Evolutionary conservation across 495 filamentous ascomycete species (phyloP).

Genomic region (Podospora bellae-mahoneyi): DNA sequence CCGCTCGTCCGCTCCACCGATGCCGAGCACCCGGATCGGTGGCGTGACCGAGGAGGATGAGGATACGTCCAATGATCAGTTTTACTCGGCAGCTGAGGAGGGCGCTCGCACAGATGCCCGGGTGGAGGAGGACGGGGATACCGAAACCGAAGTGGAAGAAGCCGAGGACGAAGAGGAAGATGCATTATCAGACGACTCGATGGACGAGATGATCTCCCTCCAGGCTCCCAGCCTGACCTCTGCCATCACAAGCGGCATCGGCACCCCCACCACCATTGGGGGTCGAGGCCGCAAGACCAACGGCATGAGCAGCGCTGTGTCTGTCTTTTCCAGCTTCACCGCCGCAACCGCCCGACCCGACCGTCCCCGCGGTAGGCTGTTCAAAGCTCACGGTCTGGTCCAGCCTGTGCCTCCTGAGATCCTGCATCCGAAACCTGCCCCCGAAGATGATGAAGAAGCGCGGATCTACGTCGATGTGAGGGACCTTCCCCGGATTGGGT

Average conservation of each 20-base stretch:
- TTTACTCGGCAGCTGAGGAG: constrained; percentile 83
- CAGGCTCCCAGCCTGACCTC: constrained; percentile 72
- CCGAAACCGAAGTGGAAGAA: constrained; percentile 53
- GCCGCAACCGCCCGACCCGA: constrained; percentile 69
- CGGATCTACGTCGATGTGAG: constrained; percentile 84
- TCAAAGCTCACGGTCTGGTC: constrained; percentile 76
- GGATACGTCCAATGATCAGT: constrained; percentile 81
- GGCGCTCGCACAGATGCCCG: constrained; percentile 44
- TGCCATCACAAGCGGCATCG: constrained; percentile 61
- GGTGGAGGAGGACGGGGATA: constrained; percentile 43
- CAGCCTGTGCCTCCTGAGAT: constrained; percentile 69
- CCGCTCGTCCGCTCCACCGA: constrained; percentile 29
- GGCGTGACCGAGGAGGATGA: constrained; percentile 65
- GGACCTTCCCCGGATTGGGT: constrained; percentile 80
- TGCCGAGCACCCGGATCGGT: constrained; percentile 47
- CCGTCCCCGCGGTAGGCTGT: constrained; percentile 55
- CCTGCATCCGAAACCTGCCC: constrained; percentile 73
- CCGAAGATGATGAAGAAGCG: constrained; percentile 79
- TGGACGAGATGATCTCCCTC: constrained; percentile 81
- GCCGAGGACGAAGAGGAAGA: constrained; percentile 56
- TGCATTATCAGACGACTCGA: constrained; percentile 68
- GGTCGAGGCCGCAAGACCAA: constrained; percentile 55
- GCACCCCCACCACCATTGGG: constrained; percentile 65
- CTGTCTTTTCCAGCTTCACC: constrained; percentile 81
- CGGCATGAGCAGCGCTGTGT: constrained; percentile 72